These are phyloP conservation scores for Lathyrus aphaca DNA, from an alignment of 306 rosid genomes.

Conservation along the genomic window DNA sequence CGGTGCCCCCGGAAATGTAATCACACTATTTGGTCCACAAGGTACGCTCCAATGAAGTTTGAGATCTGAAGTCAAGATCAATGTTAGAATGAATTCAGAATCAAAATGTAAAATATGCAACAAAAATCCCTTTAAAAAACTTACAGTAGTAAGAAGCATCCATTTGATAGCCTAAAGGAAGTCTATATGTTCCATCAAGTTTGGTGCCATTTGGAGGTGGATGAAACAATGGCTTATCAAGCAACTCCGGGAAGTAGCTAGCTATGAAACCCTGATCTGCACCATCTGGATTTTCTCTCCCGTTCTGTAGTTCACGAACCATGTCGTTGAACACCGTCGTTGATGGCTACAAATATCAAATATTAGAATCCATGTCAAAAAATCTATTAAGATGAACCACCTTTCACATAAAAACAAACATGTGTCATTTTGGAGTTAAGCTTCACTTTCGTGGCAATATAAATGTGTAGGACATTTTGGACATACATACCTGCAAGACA, in stretches of 20 bases:
- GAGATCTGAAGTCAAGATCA: slow-evolving; percentile 54
- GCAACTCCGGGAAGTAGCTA: slow-evolving; percentile 84
- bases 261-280: slow-evolving; percentile 97
- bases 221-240: slow-evolving; percentile 80
- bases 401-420: not conserved
- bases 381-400: slow-evolving; percentile 4
- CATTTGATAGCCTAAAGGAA: slow-evolving; percentile 97
- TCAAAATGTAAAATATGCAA: not conserved
- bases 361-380: slow-evolving; percentile 18
- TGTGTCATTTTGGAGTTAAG: not conserved
- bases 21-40: slow-evolving; percentile 97
- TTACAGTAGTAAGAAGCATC: slow-evolving; percentile 96
- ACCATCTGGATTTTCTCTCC: slow-evolving; percentile 89
- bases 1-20: slow-evolving; percentile 89
- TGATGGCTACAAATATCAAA: slow-evolving; percentile 71
- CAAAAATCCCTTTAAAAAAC: slow-evolving; percentile 25
- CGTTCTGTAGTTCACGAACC: slow-evolving; percentile 65
- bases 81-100: not conserved
- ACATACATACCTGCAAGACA: slow-evolving; percentile 65
- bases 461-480: not conserved
- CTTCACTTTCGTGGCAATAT: not conserved
- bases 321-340: slow-evolving; percentile 74
- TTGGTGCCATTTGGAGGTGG: slow-evolving; percentile 67
- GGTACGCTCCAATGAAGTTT: slow-evolving; percentile 90
- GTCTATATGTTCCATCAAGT: slow-evolving; percentile 86